phyloP scores from a whole-genome alignment of 768 basidiomycete species.

The Podaxis sp. region DNA sequence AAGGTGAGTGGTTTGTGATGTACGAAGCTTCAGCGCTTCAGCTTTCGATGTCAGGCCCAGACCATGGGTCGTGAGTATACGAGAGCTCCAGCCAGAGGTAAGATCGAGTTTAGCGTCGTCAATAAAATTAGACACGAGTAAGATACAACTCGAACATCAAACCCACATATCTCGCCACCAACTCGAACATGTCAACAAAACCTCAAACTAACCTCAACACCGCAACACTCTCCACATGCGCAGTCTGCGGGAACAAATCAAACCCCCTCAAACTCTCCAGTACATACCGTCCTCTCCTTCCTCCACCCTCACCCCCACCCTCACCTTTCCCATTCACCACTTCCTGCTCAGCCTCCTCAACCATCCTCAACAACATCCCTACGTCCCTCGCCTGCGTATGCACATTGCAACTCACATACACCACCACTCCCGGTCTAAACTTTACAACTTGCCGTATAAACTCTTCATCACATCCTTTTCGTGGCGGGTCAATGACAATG shows the following conservation, averaged over 20 bases:
- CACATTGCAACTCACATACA: conserved; percentile 95
- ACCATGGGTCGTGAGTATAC: too few relatives aligned
- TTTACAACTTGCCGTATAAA: conserved; percentile 75
- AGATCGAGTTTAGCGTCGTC: too few relatives aligned
- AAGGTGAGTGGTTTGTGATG: too few relatives aligned
- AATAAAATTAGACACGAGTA: background rate
- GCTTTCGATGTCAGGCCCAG: too few relatives aligned
- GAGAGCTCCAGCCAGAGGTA: too few relatives aligned
- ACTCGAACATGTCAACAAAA: background rate
- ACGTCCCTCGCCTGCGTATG: conserved; percentile 91
- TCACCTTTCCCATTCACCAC: conserved; percentile 27
- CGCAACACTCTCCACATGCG: conserved; percentile 86
- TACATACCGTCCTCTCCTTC: conserved; percentile 52
- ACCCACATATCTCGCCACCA: background rate
- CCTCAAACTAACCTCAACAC: conserved; percentile 49
- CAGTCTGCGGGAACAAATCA: conserved; percentile 95
- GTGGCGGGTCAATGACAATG: conserved; percentile 85
- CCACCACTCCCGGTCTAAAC: conserved; percentile 67
- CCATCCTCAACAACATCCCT: conserved; percentile 35
- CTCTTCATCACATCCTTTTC: conserved; percentile 87
- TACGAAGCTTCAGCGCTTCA: too few relatives aligned
- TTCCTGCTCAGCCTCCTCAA: conserved; percentile 52
- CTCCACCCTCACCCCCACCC: conserved; percentile 29
- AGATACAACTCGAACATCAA: background rate
- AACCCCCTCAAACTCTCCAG: conserved; percentile 86